phyloP scores from a whole-genome alignment of 2,329 filamentous ascomycete species.

The Stachybotrys chartarum region DNA sequence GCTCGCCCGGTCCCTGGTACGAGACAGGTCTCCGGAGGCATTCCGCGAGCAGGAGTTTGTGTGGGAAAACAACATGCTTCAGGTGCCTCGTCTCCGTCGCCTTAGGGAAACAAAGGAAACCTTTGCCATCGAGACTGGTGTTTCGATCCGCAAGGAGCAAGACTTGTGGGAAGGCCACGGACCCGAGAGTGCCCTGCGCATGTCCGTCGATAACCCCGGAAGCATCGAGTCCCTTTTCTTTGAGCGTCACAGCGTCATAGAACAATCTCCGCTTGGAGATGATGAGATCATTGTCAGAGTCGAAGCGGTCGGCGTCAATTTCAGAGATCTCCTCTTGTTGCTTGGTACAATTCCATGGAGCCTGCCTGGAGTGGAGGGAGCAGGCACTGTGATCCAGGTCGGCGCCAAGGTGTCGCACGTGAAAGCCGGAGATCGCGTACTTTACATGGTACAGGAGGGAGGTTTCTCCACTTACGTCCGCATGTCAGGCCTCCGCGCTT shows the following conservation, averaged over 20 bases:
- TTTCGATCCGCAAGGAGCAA: slow-evolving; percentile 11
- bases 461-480: background rate
- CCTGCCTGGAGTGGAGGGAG: slow-evolving; percentile 1
- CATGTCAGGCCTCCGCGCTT: background rate
- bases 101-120: slow-evolving; percentile 3
- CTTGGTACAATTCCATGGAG: background rate
- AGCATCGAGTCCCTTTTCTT: slow-evolving; percentile 16
- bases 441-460: background rate
- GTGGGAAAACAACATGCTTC: slow-evolving; percentile 1
- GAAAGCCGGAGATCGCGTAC: background rate
- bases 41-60: too few species aligned
- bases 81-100: slow-evolving; percentile 6
- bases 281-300: slow-evolving; percentile 12
- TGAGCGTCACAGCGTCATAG: slow-evolving; percentile 6
- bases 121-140: slow-evolving; percentile 5
- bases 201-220: too few species aligned
- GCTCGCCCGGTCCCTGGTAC: too few species aligned
- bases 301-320: slow-evolving; percentile 8
- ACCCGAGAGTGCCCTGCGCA: too few species aligned
- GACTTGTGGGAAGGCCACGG: too few species aligned
- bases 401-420: background rate
- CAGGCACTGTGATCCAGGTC: background rate
- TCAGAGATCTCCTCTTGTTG: background rate
- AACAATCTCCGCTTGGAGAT: slow-evolving; percentile 4
- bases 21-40: too few species aligned